Evolutionary conservation across 108 stramenopile species (phyloP), one percentile per base, ranked within the genome.

Genomic region (Mediolabrus comicus): DNA sequence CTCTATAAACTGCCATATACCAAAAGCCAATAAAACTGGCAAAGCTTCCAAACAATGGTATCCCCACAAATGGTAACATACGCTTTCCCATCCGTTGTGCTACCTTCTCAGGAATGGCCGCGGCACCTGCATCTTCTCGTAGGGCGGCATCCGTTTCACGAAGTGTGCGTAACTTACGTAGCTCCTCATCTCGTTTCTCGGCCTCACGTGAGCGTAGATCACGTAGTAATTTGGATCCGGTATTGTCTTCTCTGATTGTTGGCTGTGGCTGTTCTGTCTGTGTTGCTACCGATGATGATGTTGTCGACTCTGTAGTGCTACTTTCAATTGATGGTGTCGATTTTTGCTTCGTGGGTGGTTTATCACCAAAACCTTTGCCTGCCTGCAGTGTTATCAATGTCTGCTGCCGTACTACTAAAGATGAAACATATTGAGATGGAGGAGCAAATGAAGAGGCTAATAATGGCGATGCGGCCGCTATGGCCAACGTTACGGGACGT

Each of bases 31-130:
- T 79, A 79, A 93, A 93, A 41, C 72, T 58, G 7, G 77, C 89
- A 83, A 90, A 72, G 56, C 62, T 61, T 1, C 84, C 84, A 65
- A 90, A 88, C 17, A 93, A 67, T 17, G 92, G 92, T 36, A 93
- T 65, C 10, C 92, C 92, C 26, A 93, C 92, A 71, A 93, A 90
- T n/a, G 92, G 89, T 17, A 93, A 32, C 92, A 93, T 93, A 0
- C 92, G 81, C 12, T 76, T 75, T 34, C 89, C 89, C 89, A 93
- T 93, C 0, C 92, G 80, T 58, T 81, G 77, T 9, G 92, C 92
- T 11, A 93, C 92, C 58, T 77, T 73, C 77, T 93, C 92, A 31
- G 92, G 92, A 70, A 93, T 90, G 55, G 78, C 87, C n/a, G 92
- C 89, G 1, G 91, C 81, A 11, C 78, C 70, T 10, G 77, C 52